A percentile compares a stretch with the other conserved stretches of the same genome.
These are phyloP conservation scores for Pisolithus microcarpus DNA, from an alignment of 768 basidiomycete species.

Conservation along the genomic window DNA sequence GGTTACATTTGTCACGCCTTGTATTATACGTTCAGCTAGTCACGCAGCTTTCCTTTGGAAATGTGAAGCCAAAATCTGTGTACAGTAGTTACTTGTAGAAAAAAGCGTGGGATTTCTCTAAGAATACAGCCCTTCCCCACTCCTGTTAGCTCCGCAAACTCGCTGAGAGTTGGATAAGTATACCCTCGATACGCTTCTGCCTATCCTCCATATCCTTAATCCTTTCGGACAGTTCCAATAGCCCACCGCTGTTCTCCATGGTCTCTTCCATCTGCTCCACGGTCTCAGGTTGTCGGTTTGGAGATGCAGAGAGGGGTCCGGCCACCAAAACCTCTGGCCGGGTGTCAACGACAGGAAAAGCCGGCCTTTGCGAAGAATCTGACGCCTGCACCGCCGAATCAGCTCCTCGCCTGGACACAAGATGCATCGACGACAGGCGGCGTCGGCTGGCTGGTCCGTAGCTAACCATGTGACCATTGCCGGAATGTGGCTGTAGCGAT, in stretches of 20 bases:
- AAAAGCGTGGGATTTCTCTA: neutral
- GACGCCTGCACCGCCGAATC: slow-evolving; percentile 7
- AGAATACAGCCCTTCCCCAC: too few relatives aligned
- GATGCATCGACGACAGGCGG: slow-evolving; percentile 30
- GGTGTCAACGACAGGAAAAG: slow-evolving; percentile 17
- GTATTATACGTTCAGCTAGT: neutral
- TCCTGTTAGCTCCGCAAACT: slow-evolving; percentile 6
- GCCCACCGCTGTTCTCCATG: slow-evolving; percentile 21
- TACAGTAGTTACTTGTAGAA: neutral
- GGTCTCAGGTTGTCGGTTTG: slow-evolving; percentile 16
- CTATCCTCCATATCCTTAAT: slow-evolving; percentile 36
- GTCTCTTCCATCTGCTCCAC: slow-evolving; percentile 23
- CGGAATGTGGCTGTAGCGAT: slow-evolving; percentile 7
- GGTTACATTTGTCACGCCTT: neutral
- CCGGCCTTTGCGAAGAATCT: slow-evolving; percentile 6
- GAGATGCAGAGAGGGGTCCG: slow-evolving; percentile 21
- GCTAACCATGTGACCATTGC: slow-evolving; percentile 21
- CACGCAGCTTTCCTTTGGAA: neutral
- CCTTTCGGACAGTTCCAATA: slow-evolving; percentile 25
- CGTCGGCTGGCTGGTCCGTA: slow-evolving; percentile 37
- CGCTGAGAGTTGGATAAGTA: slow-evolving; percentile 31
- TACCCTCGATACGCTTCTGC: slow-evolving; percentile 43
- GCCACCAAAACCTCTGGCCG: slow-evolving; percentile 13
- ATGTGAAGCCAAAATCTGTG: neutral
- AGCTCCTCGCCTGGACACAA: slow-evolving; percentile 9